Base-by-base conservation (phyloP, 148 eudicot genomes). In the Pharnaceum exiguum region DNA sequence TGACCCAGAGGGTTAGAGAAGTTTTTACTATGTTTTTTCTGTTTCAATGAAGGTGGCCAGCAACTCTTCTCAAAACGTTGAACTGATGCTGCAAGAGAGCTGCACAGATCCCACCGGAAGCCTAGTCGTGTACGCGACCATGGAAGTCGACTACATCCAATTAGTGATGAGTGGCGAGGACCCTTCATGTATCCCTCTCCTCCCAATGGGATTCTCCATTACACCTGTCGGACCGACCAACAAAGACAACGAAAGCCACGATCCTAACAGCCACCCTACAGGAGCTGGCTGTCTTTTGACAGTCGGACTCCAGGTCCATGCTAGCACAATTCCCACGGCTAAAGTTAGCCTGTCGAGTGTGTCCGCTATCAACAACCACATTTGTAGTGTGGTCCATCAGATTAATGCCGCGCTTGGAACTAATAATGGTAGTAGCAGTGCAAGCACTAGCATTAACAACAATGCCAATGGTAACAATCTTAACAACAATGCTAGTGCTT, bases 101-200 rank as follows among this genome's bases (percentile, higher is more conserved):
- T 86, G 96, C 96, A 86, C 81, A 5, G 99, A 94, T 39, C 54
- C 85, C n/a, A 78, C 93, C 0, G 91, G 95, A n/a, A 89, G 99
- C 59, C 62, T 86, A 12, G 90, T 94, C 9, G 93, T 82, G 9
- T 89, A 94, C 79, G 51, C 93, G 37, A 83, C 89, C 7, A 76
- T 86, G 65, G 83, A 94, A 24, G 99, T 94, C 2, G 96, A 94
- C 10, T 79, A 86, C 47, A 74, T 94, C 23, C 95, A 86, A 46
- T 77, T 81, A 23, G 91, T 84, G 0, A 94, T 94, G 91, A 83
- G 66, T 51, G 94, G 89, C 21, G 89, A 86, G 54, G 99, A 94
- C 64, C 91, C 89, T 2, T 83, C 84, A 15, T 75, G 79, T 71
- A 89, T 94, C 18, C 87, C 96, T 26, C 83, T 94, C 27, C 95